Conservation (phyloP, 257 asterid species). For the Lithospermum erythrorhizon region DNA sequence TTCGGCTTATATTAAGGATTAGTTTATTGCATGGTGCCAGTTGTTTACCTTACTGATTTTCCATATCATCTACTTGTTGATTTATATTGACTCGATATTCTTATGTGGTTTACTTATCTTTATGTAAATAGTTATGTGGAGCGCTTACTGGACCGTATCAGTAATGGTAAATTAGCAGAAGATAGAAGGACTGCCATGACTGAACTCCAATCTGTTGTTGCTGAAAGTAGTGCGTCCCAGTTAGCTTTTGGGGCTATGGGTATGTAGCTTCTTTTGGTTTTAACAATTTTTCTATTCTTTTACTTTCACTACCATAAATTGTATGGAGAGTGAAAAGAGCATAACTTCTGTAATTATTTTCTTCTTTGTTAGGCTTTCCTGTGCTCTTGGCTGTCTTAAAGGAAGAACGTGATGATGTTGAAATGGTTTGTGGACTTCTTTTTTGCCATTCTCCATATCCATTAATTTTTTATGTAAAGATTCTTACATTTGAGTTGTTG, state of each 20-base stretch:
- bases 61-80: not conserved
- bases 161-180: slow-evolving; percentile 82
- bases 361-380: slow-evolving; percentile 68
- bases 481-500: slow-evolving; percentile 3
- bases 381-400: slow-evolving; percentile 64
- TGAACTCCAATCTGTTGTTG: slow-evolving; percentile 86
- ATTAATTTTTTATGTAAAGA: slow-evolving; percentile 2
- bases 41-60: not conserved
- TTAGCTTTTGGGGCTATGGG: slow-evolving; percentile 98
- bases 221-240: slow-evolving; percentile 77
- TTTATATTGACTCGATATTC: not conserved
- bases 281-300: slow-evolving; percentile 1
- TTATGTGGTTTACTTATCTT: slow-evolving; percentile 4
- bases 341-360: slow-evolving; percentile 11
- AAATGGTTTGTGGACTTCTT: slow-evolving; percentile 53
- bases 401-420: slow-evolving; percentile 94
- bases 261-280: slow-evolving; percentile 29
- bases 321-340: not conserved
- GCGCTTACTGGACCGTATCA: slow-evolving; percentile 90
- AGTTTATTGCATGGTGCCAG: not conserved
- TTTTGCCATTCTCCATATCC: slow-evolving; percentile 6
- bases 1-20: not conserved
- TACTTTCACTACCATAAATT: not conserved
- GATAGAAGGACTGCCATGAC: slow-evolving; percentile 79
- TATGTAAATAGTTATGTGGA: slow-evolving; percentile 61